phyloP scores from a whole-genome alignment of 495 filamentous ascomycete species.

The Oleoguttula mirabilis region DNA sequence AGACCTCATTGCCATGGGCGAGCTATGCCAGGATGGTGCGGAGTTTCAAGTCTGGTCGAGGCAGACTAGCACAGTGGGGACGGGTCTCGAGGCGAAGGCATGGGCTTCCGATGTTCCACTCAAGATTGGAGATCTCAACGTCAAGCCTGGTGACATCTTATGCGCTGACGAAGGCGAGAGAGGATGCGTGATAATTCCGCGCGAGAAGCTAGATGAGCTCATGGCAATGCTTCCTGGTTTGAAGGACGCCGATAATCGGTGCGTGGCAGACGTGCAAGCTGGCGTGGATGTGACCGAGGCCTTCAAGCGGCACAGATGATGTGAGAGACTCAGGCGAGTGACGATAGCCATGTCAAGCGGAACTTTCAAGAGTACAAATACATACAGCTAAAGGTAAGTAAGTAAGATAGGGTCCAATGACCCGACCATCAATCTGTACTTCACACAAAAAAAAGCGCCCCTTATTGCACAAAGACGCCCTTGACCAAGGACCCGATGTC shows the following conservation, averaged over 20 bases:
- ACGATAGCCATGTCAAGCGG: no score
- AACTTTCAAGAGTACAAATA: no score
- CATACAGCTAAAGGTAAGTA: no score
- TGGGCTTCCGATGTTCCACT: slow-evolving; percentile 43
- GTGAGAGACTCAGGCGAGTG: no score
- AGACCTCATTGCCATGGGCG: slow-evolving; percentile 44
- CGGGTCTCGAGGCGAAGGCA: slow-evolving; percentile 46
- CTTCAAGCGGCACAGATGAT: slow-evolving; percentile 40
- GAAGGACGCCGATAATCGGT: slow-evolving; percentile 46
- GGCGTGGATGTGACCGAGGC: slow-evolving; percentile 47
- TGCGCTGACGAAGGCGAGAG: slow-evolving; percentile 46
- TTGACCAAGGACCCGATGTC: slow-evolving; percentile 17
- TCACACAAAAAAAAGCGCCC: no score
- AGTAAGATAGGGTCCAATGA: no score
- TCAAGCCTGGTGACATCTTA: slow-evolving; percentile 45
- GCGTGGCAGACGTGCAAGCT: slow-evolving; percentile 45
- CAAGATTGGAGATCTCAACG: slow-evolving; percentile 35
- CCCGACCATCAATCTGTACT: no score
- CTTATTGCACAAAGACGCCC: slow-evolving; percentile 12
- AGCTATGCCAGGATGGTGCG: slow-evolving; percentile 16
- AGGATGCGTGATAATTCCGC: slow-evolving; percentile 53
- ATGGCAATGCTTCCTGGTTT: slow-evolving; percentile 37
- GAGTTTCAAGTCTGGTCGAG: slow-evolving; percentile 42
- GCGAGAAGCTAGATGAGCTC: slow-evolving; percentile 25
- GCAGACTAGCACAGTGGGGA: slow-evolving; percentile 46